A percentile compares a stretch with the other conserved stretches of the same genome.
phyloP scores from a whole-genome alignment of 306 rosid species.

The Prunus davidiana region DNA sequence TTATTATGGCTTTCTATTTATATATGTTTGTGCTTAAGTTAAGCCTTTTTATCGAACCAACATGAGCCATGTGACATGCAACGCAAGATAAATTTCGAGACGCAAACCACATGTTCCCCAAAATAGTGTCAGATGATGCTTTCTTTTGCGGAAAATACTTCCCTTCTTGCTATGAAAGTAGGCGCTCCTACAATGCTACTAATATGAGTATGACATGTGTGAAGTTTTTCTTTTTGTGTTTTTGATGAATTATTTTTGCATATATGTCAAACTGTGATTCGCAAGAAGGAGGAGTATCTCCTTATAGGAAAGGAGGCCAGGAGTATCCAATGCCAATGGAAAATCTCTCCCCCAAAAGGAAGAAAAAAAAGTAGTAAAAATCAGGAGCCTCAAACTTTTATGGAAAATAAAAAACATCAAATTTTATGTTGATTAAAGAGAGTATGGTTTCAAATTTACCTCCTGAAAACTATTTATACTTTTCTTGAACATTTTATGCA shows the following conservation, averaged over 20 bases:
- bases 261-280: too few relatives aligned
- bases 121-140: constrained; percentile 2
- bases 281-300: too few relatives aligned
- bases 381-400: not conserved
- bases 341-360: not conserved
- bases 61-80: constrained; percentile 3
- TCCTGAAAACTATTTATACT: too few relatives aligned
- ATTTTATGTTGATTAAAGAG: too few relatives aligned
- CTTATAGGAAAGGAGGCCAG: too few relatives aligned
- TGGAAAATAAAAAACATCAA: not conserved
- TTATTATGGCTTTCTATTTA: not conserved
- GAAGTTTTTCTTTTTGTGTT: too few relatives aligned
- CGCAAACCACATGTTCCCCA: constrained; percentile 11
- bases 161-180: too few relatives aligned
- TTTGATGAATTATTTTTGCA: too few relatives aligned
- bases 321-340: not conserved
- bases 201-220: too few relatives aligned
- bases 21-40: not conserved
- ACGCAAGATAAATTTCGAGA: not conserved
- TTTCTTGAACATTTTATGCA: too few relatives aligned
- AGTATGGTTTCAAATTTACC: too few relatives aligned
- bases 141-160: not conserved
- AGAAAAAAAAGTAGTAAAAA: not conserved
- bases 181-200: too few relatives aligned
- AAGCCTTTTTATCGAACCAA: constrained; percentile 3